A percentile compares a stretch with the other conserved stretches of the same genome.
Conservation (phyloP, 176 grass and related monocot species). For the Sorghum bicolor region Sorghum_bicolor_NCBIv3 NC_012877.2:2800001-2800500, state of each 20-base stretch:
- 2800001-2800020: background rate
- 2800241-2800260: slow-evolving; percentile 98
- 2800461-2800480: no score
- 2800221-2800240: slow-evolving; percentile 79
- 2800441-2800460: no score
- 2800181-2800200: slow-evolving; percentile 19
- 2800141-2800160: background rate
- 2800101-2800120: slow-evolving; percentile 1
- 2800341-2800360: slow-evolving; percentile 14
- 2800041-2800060: background rate
- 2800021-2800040: slow-evolving; percentile 5
- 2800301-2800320: background rate
- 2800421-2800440: no score
- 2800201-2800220: slow-evolving; percentile 95
- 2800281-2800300: slow-evolving; percentile 96
- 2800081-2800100: background rate
- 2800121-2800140: slow-evolving; percentile 4
- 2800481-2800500: background rate
- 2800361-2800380: no score
- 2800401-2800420: no score
- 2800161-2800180: slow-evolving; percentile 19
- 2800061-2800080: background rate
- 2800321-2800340: slow-evolving; percentile 1
- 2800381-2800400: no score
- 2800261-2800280: slow-evolving; percentile 75